Evolutionary conservation across 2,329 filamentous ascomycete genomes (phyloP).

Genomic region (Venturiaceae sp.): DNA sequence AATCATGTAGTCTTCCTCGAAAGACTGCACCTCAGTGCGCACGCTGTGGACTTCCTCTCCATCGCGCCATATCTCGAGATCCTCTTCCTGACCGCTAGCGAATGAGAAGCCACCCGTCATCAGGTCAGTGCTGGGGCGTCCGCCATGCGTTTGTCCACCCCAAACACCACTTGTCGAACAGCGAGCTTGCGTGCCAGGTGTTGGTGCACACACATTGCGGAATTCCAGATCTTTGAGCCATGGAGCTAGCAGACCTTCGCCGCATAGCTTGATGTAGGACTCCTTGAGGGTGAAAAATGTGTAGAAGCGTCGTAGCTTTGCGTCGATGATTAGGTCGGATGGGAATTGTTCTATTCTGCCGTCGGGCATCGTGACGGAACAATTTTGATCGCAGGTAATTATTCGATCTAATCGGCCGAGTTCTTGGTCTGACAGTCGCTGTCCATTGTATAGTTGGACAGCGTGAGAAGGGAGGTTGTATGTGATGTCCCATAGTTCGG

Average conservation of each 20-base stretch:
- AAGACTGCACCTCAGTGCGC: constrained; percentile 47
- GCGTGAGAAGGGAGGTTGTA: constrained; percentile 29
- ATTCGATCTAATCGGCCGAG: constrained; percentile 35
- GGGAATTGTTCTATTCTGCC: constrained; percentile 27
- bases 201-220: constrained; percentile 49
- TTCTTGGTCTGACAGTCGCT: constrained; percentile 25
- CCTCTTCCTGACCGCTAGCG: constrained; percentile 24
- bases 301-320: constrained; percentile 62
- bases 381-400: constrained; percentile 24
- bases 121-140: not conserved
- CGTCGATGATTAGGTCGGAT: constrained; percentile 43
- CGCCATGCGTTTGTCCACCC: constrained; percentile 29
- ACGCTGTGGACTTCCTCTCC: constrained; percentile 40
- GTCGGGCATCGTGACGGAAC: constrained; percentile 24
- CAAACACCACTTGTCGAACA: constrained; percentile 34
- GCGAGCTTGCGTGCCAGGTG: constrained; percentile 28
- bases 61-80: constrained; percentile 41
- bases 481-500: constrained; percentile 56
- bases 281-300: constrained; percentile 72
- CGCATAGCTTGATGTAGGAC: constrained; percentile 75
- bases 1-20: constrained; percentile 49
- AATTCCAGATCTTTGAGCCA: constrained; percentile 69
- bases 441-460: constrained; percentile 35
- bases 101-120: constrained; percentile 3
- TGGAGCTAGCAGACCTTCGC: constrained; percentile 62